Percentiles rank a stretch among this genome's conserved stretches.
Evolutionary conservation across 495 filamentous ascomycete species (phyloP).

Genomic region (Cetradonia linearis): DNA sequence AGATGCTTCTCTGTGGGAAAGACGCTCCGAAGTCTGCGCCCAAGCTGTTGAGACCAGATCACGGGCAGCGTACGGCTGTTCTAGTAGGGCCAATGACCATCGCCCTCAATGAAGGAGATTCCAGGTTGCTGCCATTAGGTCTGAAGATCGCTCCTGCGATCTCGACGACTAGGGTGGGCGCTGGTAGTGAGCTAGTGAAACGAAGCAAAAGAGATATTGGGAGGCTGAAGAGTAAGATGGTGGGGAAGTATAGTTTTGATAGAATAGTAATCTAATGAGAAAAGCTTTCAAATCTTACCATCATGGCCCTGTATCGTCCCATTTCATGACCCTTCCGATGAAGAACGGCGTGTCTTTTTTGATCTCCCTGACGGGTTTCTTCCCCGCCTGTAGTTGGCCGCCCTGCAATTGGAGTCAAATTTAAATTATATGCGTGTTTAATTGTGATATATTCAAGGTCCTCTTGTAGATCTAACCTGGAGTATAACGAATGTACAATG

Average conservation of each 20-base stretch:
- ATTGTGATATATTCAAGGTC: too few species aligned
- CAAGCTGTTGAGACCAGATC: slow-evolving; percentile 12
- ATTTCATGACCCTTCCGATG: not conserved
- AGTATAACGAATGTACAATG: not conserved
- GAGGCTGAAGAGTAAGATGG: slow-evolving; percentile 57
- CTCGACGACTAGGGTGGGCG: slow-evolving; percentile 47
- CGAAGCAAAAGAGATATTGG: slow-evolving; percentile 61
- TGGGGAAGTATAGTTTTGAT: slow-evolving; percentile 68
- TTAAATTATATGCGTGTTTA: too few species aligned
- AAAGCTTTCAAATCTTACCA: not conserved
- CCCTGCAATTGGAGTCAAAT: too few species aligned
- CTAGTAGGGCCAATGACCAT: slow-evolving; percentile 19
- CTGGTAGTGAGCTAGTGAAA: slow-evolving; percentile 51
- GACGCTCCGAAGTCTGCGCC: slow-evolving; percentile 29
- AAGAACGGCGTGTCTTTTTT: too few species aligned
- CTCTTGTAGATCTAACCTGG: too few species aligned
- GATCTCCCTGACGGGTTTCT: too few species aligned
- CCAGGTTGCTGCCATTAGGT: slow-evolving; percentile 56
- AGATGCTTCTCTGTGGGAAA: slow-evolving; percentile 57
- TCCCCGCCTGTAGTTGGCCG: too few species aligned
- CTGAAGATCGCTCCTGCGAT: slow-evolving; percentile 51
- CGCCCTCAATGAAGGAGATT: slow-evolving; percentile 22
- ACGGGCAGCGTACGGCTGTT: slow-evolving; percentile 25
- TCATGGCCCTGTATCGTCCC: not conserved
- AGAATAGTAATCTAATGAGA: slow-evolving; percentile 43